Base-by-base conservation (phyloP, 805 yeast species). In the Lipomyces starkeyi region DNA sequence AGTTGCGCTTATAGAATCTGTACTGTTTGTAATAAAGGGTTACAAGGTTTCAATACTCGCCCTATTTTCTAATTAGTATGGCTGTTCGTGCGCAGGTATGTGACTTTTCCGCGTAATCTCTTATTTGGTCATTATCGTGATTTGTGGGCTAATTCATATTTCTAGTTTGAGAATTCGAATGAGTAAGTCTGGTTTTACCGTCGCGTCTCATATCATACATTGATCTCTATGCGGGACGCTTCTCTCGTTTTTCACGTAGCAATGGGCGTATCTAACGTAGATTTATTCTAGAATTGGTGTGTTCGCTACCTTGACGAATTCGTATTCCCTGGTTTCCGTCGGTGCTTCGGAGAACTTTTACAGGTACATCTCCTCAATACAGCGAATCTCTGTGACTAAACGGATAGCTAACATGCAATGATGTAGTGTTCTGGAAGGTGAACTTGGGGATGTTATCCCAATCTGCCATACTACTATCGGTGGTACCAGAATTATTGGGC, bases 391-490 rank as follows among this genome's bases (percentile, higher is more conserved):
- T 35, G n/a, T 2, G 13, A 0, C 40, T 37, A 27, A 17, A 11
- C 29, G 29, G 17, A 22, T 43, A 25, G 20, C 32, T 47, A 8
- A 37, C 59, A 1, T 7, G 25, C 27, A 13, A 34, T 85, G 85
- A 74, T 91, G 89, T 80, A 93, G 98, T 66, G 97, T 98, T 35
- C 94, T 95, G 78, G 99, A 95, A 84, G 97, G 97, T 63, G 97
- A 95, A 81, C 84, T 96, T 72, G 98, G 98, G 70, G 98, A 93
- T 80, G 93, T 92, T 63, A 88, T 95, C 71, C 99, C 99, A 63
- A 91, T 95, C 76, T 95, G 91, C 71, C 97, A 95, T 78, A 92
- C 98, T 64, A 95, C 99, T 68, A 95, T 95, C 75, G 98, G 98
- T 40, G 99, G 99, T 75, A 93, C 97, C 76, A 89, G 99, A 82